Base-by-base conservation (phyloP, 106 monocot genomes). In the Apostasia ramifera region DNA sequence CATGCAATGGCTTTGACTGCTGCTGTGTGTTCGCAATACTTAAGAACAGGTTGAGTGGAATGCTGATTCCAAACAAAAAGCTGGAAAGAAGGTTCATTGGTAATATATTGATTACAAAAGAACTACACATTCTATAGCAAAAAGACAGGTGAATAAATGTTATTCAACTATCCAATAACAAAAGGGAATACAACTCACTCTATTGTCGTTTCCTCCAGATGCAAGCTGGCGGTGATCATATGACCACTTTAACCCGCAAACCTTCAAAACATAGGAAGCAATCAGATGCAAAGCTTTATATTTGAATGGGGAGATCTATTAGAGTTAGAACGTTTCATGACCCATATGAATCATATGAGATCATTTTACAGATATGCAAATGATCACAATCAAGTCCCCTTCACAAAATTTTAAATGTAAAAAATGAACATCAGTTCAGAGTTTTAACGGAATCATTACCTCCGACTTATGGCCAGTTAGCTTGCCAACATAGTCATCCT, bases 1-100 rank as follows among this genome's bases (percentile, higher is more conserved):
- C 98, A 99, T 2, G 98, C 93, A 78, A 99, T 90, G 65, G 98
- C 98, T 77, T 99, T 99, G 50, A 99, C 98, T 70, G 98, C 98
- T 70, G 98, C 98, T 49, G 90, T 99, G 66, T 99, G 98, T 66
- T 99, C 90, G 71, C 78, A 87, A 64, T 93, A 99, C 71, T 99
- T 99, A 13, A 82, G 83, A 47, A 88, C 83, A 40, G 98, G 98
- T 56, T 93, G 79, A 10, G 73, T 84, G 47, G 93, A 85, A 80
- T 99, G 85, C 72, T 90, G 78, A 71, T 93, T 99, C 98, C 98
- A 99, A 51, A 99, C 84, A 70, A 93, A 88, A 63, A 99, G 90
- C 98, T 99, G 86, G 61, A 80, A 46, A 64, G 59, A 54, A 40
- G 40, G 38, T 3, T n/a, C 10, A 71, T 3, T 11, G 26, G 48